Evolutionary conservation across 352 stramenopile species (phyloP).

Genomic region (Thraustochytrium sp.): DNA sequence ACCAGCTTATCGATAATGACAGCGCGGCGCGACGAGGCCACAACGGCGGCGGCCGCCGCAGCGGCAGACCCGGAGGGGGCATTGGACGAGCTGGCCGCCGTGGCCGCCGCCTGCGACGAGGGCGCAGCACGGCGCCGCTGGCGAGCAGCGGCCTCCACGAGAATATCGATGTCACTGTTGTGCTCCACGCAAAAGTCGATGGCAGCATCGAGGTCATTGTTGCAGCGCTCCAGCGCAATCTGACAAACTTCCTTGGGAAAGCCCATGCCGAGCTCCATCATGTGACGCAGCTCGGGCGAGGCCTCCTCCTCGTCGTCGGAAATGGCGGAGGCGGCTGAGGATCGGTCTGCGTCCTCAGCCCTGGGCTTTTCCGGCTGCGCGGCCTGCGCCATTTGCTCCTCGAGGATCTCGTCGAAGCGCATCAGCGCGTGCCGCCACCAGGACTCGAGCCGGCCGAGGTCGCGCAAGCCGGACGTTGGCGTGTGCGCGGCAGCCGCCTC

Average conservation of each 20-base stretch:
- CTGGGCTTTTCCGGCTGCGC: conserved; percentile 2
- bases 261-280: conserved; percentile 77
- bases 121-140: conserved; percentile 49
- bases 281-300: conserved; percentile 61
- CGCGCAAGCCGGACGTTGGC: not conserved
- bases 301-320: conserved; percentile 73
- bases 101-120: not conserved
- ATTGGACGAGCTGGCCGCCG: not conserved
- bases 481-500: not conserved
- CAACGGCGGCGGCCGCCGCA: not conserved
- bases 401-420: conserved; percentile 8
- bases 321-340: not conserved
- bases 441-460: not conserved
- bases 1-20: conserved; percentile 70
- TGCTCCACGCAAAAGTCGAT: conserved; percentile 85
- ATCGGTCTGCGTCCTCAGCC: not conserved
- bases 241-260: conserved; percentile 81
- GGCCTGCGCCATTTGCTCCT: not conserved
- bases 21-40: not conserved
- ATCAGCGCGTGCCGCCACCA: not conserved
- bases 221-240: conserved; percentile 68
- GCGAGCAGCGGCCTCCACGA: conserved; percentile 65
- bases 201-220: conserved; percentile 76
- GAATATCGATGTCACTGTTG: conserved; percentile 74
- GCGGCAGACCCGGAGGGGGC: no score